A percentile compares a stretch with the other conserved stretches of the same genome.
phyloP scores from a whole-genome alignment of 2,329 filamentous ascomycete genomes.

The Ophiostoma ips region DNA sequence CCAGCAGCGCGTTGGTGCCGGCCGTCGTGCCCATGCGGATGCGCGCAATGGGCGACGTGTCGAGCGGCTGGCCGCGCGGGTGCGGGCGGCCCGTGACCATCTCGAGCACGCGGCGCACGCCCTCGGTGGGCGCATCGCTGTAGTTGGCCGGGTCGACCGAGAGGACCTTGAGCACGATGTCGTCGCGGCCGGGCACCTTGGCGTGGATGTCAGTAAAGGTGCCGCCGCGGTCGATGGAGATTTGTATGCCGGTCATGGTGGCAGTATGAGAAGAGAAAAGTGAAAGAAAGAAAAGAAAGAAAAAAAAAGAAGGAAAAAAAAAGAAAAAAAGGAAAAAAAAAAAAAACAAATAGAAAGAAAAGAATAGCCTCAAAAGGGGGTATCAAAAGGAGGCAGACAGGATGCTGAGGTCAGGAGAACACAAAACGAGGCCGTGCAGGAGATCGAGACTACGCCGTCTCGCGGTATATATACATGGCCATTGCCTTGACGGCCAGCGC shows the following conservation, averaged over 20 bases:
- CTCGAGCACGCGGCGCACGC: constrained; percentile 39
- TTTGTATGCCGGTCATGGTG: constrained; percentile 2
- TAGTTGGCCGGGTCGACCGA: constrained; percentile 57
- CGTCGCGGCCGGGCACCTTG: constrained; percentile 20
- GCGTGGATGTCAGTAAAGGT: constrained; percentile 15
- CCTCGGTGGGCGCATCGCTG: constrained; percentile 54
- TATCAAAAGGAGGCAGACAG: neutral
- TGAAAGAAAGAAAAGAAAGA: neutral
- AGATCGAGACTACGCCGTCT: neutral
- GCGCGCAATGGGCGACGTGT: neutral
- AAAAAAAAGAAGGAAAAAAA: neutral
- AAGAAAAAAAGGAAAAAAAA: neutral
- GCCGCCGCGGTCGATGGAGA: constrained; percentile 10
- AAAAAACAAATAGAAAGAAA: neutral
- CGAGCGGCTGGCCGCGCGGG: constrained; percentile 42
- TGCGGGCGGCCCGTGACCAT: constrained; percentile 34
- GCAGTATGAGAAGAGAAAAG: neutral
- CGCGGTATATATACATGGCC: neutral
- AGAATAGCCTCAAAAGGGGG: neutral
- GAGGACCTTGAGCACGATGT: constrained; percentile 42
- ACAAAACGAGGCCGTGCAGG: no score
- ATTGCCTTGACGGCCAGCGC: no score
- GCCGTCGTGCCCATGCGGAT: constrained; percentile 84
- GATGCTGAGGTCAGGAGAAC: neutral
- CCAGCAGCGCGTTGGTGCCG: constrained; percentile 79